A percentile compares a stretch with the other conserved stretches of the same genome.
These are phyloP conservation scores for Suillus hirtellus DNA, from an alignment of 768 basidiomycete genomes.

Conservation along the genomic window DNA sequence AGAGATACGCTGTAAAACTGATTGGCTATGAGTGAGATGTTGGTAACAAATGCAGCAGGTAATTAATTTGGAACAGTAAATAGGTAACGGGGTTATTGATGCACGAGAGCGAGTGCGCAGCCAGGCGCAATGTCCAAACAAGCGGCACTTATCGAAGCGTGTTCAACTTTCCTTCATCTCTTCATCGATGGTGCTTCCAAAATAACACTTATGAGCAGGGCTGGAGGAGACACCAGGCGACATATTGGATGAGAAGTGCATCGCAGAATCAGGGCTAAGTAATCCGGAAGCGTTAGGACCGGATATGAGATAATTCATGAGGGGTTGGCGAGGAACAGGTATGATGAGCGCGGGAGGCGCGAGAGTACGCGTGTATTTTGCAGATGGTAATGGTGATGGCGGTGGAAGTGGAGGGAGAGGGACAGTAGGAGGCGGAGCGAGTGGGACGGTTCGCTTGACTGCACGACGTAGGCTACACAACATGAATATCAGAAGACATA, in stretches of 20 bases:
- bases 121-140: slow-evolving; percentile 7
- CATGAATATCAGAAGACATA: slow-evolving; percentile 6
- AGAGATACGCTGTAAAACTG: neutral
- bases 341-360: slow-evolving; percentile 21
- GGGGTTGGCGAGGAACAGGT: slow-evolving; percentile 22
- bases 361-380: slow-evolving; percentile 18
- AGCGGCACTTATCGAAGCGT: neutral
- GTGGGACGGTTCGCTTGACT: slow-evolving; percentile 32
- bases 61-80: slow-evolving; percentile 8
- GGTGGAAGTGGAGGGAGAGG: slow-evolving; percentile 32
- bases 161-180: slow-evolving; percentile 24
- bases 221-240: slow-evolving; percentile 15
- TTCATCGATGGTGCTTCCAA: slow-evolving; percentile 18
- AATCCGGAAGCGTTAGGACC: slow-evolving; percentile 13
- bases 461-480: slow-evolving; percentile 41
- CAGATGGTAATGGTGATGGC: slow-evolving; percentile 27
- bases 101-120: neutral
- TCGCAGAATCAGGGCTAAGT: slow-evolving; percentile 14
- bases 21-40: neutral
- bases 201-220: slow-evolving; percentile 13
- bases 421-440: slow-evolving; percentile 28
- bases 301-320: slow-evolving; percentile 13
- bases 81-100: neutral
- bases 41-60: slow-evolving; percentile 5
- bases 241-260: slow-evolving; percentile 16